Evolutionary conservation across 345 rosid species (phyloP), one percentile per base, ranked within the genome.

Genomic region (Brassica cretica): DNA sequence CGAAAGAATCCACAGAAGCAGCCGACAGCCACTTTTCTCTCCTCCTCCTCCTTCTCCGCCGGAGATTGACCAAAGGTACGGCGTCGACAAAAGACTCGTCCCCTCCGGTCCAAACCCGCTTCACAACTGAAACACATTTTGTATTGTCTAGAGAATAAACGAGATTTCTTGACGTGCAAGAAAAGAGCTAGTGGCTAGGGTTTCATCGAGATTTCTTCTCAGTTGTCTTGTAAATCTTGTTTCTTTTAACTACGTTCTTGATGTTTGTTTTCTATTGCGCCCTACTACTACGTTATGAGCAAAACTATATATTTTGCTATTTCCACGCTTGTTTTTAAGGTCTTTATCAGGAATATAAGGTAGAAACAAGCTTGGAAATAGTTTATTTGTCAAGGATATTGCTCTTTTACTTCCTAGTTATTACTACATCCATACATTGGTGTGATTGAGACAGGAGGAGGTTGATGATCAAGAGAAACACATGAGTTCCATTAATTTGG

Each of bases 101-200:
- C 98, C 97, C 16, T 90, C 94, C 1, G 97, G 98, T 63, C 96
- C 98, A 2, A 94, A 94, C 84, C 97, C 98, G 4, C 86, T 93
- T 76, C 98, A 94, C 81, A 96, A 91, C 84, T 86, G 37, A 79
- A 60, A 66, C 18, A 41, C 12, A 11, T 16, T 58, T 58, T 56
- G 24, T 35, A 1, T 2, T 5, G 35, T 35, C 4, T 19, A 33
- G 18, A 71, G 64, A 58, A 55, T 51, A 55, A 56, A 56, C 19
- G 32, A 16, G 12, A 5, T 71, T 71, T 71, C 74, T 71, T 71
- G 74, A 16, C 11, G 29, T 53, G 14, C 30, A 46, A 21, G 53
- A n/a, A 70, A 59, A 9, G 65, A 37, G 25, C 63, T 7, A 66
- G 58, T 15, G 58, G 58, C 39, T 56, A 67, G 75, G 65, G 65